Base-by-base conservation (phyloP, 345 rosid genomes). In the Aquilaria malaccensis region DNA sequence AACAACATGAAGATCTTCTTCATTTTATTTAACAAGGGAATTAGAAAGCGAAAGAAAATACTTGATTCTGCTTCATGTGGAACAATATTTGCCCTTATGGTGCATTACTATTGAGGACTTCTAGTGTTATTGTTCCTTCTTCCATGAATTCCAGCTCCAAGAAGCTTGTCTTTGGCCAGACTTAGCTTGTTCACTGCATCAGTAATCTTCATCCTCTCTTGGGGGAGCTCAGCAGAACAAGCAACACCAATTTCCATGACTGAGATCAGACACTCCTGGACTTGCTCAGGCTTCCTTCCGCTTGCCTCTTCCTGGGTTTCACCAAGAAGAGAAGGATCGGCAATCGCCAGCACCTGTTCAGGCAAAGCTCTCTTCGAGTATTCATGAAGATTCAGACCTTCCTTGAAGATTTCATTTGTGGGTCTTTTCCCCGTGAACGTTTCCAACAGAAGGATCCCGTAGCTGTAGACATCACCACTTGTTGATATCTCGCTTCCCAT, bases 401-500 rank as follows among this genome's bases (percentile, higher is more conserved):
- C 72, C n/a, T 45, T 56, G 57, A 76, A 72, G 29, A 50, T 11
- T 29, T 58, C 58, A 6, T 66, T 67, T 0, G 69, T 76, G 11
- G 74, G 74, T 9, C 59, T 59, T 41, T 71, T 58, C 52, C 74
- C 58, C 0, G 67, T 72, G 49, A 76, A 59, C 70, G 69, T 51
- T 64, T 76, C 72, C 2, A 72, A 14, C 57, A 72, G 11, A 14
- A 76, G 62, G 9, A 76, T 62, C 9, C 77, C 77, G 10, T 33
- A 76, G 33, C 76, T 68, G n/a, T 72, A 68, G 41, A 65, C 47
- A 58, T 76, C 71, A 0, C 80, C 74, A 4, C 10, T n/a, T 1
- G 51, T 61, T 29, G 76, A 61, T 3, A 31, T 66, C 41, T 7
- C 31, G 4, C 68, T 61, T 60, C 80, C 77, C 67, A 63, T 49